Base-by-base conservation (phyloP, 2,329 filamentous ascomycete species). In the Thyridium curvatum region DNA sequence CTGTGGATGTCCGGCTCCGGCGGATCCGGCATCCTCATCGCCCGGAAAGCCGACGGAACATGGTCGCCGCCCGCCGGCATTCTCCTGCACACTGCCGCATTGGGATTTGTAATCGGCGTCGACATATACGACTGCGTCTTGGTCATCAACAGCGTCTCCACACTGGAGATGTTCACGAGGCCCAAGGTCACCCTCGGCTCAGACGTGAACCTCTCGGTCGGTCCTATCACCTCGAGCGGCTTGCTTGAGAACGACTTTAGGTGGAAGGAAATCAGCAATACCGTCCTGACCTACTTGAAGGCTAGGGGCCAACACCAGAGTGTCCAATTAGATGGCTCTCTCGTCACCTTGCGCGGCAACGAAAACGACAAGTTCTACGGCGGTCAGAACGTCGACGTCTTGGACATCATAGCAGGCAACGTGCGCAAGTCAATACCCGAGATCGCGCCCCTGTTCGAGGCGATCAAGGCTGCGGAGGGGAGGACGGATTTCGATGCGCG, bases 81-180 rank as follows among this genome's bases (percentile, higher is more conserved):
- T 48, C 77, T 95, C 66, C 73, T 95, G 34, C 91, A 97, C 56
- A 95, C 91, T 0, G 79, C 87, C 1, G 88, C 85, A 1, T 72
- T 96, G 28, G 91, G 89, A 29, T 96, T 97, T 55, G 76, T 95
- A 38, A 82, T 90, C 6, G 91, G 90, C 3, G 84, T 95, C 31
- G 91, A 97, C 56, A 89, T 96, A 26, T 97, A 96, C 68, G 91
- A 97, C 59, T 95, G 90, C 54, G 85, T 97, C 12, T 75, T 96
- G 8, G 85, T 96, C 29, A 90, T 96, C 56, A 96, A 94, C 65
- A 89, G 85, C 33, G 79, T 86, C 34, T 76, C 86, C 41, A 88
- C 89, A 7, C 68, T 97, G 34, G 85, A 95, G 48, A 79, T 85
- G 1, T 94, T 96, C 55, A 88, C 86, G 29, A 82, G 81, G 41